Evolutionary conservation across 1,284 basidiomycete species (phyloP).

Genomic region (Papiliotrema fonsecae): DNA sequence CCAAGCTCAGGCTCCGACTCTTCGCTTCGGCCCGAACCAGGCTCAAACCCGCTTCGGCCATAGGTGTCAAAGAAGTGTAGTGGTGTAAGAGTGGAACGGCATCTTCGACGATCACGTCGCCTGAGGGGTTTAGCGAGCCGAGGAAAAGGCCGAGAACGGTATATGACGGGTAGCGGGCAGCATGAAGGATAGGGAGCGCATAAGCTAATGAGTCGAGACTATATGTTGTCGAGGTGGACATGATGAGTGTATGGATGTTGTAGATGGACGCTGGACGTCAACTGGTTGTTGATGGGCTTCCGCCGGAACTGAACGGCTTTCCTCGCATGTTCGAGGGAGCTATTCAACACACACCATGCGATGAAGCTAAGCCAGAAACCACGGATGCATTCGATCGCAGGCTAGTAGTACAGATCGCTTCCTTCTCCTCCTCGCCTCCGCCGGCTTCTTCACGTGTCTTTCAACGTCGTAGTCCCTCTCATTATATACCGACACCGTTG

Average conservation of each 20-base stretch:
- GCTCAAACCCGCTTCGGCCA: conserved; percentile 42
- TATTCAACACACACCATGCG: background rate
- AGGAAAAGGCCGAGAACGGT: conserved; percentile 48
- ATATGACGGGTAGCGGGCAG: conserved; percentile 37
- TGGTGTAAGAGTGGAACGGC: conserved; percentile 47
- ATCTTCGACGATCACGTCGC: conserved; percentile 21
- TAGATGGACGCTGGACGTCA: background rate
- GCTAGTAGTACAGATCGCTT: too few relatives aligned
- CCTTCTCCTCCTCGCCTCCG: too few relatives aligned
- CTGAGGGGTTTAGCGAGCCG: conserved; percentile 11
- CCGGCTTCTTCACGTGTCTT: too few relatives aligned
- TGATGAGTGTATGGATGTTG: background rate
- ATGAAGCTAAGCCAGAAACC: background rate
- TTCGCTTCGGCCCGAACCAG: conserved; percentile 28
- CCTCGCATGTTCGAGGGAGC: background rate
- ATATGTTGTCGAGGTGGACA: background rate
- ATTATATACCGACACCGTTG: conserved; percentile 12
- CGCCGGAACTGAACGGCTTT: background rate
- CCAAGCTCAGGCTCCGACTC: conserved; percentile 17
- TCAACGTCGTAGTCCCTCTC: background rate
- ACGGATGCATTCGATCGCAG: too few relatives aligned
- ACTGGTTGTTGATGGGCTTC: too few relatives aligned
- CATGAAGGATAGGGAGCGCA: conserved; percentile 36
- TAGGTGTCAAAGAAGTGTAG: conserved; percentile 40
- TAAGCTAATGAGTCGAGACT: conserved; percentile 24